A percentile compares a stretch with the other conserved stretches of the same genome.
Evolutionary conservation across 805 yeast species (phyloP).

Genomic region (Candida sphagnicola): DNA sequence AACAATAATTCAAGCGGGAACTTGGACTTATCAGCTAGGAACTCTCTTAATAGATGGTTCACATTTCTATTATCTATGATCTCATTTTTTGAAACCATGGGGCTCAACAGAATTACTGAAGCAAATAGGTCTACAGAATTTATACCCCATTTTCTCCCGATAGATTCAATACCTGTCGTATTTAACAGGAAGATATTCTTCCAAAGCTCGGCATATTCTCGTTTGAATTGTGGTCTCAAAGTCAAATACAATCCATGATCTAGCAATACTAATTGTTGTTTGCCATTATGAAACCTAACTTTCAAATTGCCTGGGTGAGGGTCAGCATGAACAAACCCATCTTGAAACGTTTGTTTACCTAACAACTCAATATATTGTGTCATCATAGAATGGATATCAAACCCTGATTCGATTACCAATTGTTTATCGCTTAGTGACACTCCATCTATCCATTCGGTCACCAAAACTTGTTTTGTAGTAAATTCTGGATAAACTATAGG

Average conservation of each 20-base stretch:
- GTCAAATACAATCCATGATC: conserved; percentile 74
- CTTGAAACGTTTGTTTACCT: conserved; percentile 57
- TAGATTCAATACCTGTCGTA: conserved; percentile 39
- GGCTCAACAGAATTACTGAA: conserved; percentile 49
- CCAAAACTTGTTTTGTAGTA: conserved; percentile 49
- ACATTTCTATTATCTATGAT: conserved; percentile 35
- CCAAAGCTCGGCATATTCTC: conserved; percentile 63
- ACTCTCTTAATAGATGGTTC: conserved; percentile 47
- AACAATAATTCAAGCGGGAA: conserved; percentile 67
- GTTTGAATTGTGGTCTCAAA: conserved; percentile 46
- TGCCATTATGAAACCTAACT: conserved; percentile 38
- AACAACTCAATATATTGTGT: conserved; percentile 47
- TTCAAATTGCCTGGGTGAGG: conserved; percentile 81
- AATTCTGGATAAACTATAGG: conserved; percentile 49
- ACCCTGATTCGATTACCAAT: conserved; percentile 36
- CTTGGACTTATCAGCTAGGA: conserved; percentile 58
- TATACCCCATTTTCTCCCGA: conserved; percentile 65
- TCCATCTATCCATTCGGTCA: conserved; percentile 79
- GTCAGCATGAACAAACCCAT: conserved; percentile 70
- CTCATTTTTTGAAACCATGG: conserved; percentile 27
- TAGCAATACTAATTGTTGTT: conserved; percentile 59
- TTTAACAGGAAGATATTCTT: conserved; percentile 54
- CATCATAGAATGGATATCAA: conserved; percentile 41
- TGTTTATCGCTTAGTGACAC: conserved; percentile 48
- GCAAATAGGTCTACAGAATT: conserved; percentile 61